phyloP scores from a whole-genome alignment of 495 filamentous ascomycete genomes.

The Beverwykella pulmonaria region DNA sequence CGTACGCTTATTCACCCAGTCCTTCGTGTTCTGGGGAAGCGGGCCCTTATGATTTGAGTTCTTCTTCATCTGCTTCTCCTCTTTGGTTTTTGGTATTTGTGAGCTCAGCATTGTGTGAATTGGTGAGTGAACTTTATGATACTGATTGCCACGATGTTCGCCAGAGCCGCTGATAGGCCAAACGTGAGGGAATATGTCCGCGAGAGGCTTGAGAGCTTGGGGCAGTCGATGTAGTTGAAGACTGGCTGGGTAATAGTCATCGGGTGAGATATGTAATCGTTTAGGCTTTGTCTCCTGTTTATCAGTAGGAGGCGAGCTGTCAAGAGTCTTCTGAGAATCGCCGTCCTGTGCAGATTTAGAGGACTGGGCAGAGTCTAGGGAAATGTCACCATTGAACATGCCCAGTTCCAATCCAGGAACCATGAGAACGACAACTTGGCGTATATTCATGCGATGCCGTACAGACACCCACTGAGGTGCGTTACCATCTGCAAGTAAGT shows the following conservation, averaged over 20 bases:
- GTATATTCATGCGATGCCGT: constrained; percentile 71
- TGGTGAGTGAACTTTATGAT: constrained; percentile 78
- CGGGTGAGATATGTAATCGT: constrained; percentile 36
- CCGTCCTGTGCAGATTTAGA: background rate
- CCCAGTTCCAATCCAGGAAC: constrained; percentile 86
- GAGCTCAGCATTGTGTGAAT: constrained; percentile 76
- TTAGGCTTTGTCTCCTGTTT: background rate
- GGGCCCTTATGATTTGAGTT: constrained; percentile 54
- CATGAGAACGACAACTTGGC: constrained; percentile 89
- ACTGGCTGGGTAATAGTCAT: constrained; percentile 73
- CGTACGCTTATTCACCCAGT: constrained; percentile 69
- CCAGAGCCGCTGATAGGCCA: constrained; percentile 89
- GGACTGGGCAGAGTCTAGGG: constrained; percentile 7
- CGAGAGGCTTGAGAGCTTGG: constrained; percentile 65
- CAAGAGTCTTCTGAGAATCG: background rate
- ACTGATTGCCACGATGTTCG: constrained; percentile 63
- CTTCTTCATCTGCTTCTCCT: constrained; percentile 57
- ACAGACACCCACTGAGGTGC: constrained; percentile 88
- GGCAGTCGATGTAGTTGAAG: constrained; percentile 66
- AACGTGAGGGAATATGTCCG: constrained; percentile 80
- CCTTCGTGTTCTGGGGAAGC: constrained; percentile 60
- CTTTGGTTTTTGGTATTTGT: constrained; percentile 63
- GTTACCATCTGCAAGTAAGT: constrained; percentile 80
- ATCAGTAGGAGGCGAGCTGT: background rate
- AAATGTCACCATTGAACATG: constrained; percentile 73